Conservation (phyloP, 768 basidiomycete species). For the Suillus americanus region DNA sequence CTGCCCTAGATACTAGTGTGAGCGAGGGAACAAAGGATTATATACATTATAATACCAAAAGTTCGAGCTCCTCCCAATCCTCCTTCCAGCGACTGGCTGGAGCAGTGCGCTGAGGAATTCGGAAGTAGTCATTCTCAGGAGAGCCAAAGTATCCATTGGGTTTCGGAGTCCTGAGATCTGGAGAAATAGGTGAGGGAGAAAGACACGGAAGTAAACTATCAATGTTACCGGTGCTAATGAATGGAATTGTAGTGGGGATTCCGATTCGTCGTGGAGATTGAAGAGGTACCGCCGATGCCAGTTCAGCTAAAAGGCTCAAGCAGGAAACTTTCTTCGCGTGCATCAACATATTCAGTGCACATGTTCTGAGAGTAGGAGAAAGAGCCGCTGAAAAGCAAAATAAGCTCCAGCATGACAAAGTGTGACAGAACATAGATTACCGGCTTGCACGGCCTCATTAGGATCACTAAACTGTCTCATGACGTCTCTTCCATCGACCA, state of each 20-base stretch:
- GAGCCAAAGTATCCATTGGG: constrained; percentile 45
- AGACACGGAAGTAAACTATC: not conserved
- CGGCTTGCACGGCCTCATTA: constrained; percentile 54
- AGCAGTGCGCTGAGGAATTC: constrained; percentile 35
- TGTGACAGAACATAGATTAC: constrained; percentile 36
- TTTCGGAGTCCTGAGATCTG: constrained; percentile 40
- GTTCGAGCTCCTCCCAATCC: constrained; percentile 92
- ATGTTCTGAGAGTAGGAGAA: constrained; percentile 49
- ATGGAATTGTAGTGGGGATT: not conserved
- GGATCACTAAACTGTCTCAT: constrained; percentile 52
- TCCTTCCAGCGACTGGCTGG: constrained; percentile 84
- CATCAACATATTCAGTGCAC: constrained; percentile 60
- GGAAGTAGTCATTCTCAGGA: constrained; percentile 68
- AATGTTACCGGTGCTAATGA: not conserved
- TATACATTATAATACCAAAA: constrained; percentile 50
- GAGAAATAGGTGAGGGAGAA: not conserved
- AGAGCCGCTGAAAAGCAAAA: constrained; percentile 42
- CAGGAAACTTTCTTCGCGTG: constrained; percentile 59
- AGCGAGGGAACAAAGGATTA: not conserved
- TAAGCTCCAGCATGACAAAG: not conserved
- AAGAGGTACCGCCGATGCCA: constrained; percentile 45
- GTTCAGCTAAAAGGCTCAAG: constrained; percentile 54
- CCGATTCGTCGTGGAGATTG: constrained; percentile 20
- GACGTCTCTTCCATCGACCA: constrained; percentile 80
- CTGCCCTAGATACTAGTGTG: constrained; percentile 54